Evolutionary conservation across 768 basidiomycete genomes (phyloP).

Genomic region (Galerina marginata): DNA sequence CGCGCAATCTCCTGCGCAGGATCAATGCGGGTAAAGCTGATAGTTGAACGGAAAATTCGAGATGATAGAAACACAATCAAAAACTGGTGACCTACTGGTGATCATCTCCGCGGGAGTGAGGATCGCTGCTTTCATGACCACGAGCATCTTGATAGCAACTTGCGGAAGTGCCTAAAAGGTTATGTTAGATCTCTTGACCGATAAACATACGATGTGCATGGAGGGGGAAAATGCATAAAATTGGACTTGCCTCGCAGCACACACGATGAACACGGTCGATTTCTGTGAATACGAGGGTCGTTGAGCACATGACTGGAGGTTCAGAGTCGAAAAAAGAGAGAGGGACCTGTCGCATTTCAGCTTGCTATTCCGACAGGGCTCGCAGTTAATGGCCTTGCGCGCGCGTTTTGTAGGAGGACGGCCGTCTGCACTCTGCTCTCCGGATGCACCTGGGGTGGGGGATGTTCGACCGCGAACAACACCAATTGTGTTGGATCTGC

Average conservation of each 20-base stretch:
- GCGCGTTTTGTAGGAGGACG: conserved; percentile 82
- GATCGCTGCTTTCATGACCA: conserved; percentile 62
- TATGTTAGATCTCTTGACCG: conserved; percentile 28
- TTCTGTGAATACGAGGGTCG: conserved; percentile 48
- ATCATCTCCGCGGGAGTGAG: conserved; percentile 63
- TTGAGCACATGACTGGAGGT: conserved; percentile 9
- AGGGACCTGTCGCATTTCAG: conserved; percentile 85
- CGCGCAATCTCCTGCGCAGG: conserved; percentile 70
- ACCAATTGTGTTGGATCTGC: conserved; percentile 43
- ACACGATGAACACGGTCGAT: conserved; percentile 88
- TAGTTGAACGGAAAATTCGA: conserved; percentile 2
- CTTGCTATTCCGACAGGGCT: conserved; percentile 86
- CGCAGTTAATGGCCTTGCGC: conserved; percentile 88
- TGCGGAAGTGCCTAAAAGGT: conserved; percentile 69
- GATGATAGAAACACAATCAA: conserved; percentile 7
- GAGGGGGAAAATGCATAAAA: background rate
- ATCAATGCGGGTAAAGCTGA: conserved; percentile 56
- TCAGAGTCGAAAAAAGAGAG: conserved; percentile 2
- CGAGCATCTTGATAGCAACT: conserved; percentile 80
- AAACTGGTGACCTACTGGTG: conserved; percentile 50
- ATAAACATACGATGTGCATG: conserved; percentile 23
- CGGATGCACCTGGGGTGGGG: conserved; percentile 43
- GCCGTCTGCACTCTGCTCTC: conserved; percentile 54
- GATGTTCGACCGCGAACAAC: conserved; percentile 58
- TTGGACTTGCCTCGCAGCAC: conserved; percentile 70